Conservation (phyloP, 2,329 filamentous ascomycete genomes). For the Fonsecaea monophora region DNA sequence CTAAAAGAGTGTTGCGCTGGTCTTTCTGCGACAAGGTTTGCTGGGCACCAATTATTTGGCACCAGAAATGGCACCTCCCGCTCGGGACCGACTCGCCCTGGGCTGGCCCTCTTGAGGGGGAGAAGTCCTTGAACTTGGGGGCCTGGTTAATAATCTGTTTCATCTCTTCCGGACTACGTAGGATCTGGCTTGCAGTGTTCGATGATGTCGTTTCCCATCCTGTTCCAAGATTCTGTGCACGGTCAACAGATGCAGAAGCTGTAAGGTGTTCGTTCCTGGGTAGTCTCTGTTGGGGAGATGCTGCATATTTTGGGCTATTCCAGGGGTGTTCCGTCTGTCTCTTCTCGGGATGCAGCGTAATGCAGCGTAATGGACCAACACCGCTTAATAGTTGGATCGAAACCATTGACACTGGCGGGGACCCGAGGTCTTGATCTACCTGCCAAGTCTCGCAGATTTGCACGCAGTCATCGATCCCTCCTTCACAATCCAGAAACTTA, state of each 20-base stretch:
- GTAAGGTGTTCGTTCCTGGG: background rate
- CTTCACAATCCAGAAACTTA: too few species aligned
- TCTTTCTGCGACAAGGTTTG: background rate
- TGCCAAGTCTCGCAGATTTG: too few species aligned
- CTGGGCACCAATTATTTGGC: background rate
- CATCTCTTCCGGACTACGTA: background rate
- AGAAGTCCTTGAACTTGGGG: background rate
- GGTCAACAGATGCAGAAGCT: background rate
- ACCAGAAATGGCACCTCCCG: constrained; percentile 1
- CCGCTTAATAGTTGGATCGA: too few species aligned
- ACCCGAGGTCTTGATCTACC: too few species aligned
- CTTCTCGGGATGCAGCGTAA: background rate
- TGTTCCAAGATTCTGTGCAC: background rate
- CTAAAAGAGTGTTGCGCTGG: background rate
- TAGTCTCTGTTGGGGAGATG: background rate
- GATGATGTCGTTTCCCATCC: background rate
- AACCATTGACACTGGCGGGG: too few species aligned
- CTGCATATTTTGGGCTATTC: background rate
- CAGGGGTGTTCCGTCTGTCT: background rate
- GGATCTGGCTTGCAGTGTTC: background rate
- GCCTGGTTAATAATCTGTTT: constrained; percentile 1
- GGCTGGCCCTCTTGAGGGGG: background rate
- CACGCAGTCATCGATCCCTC: too few species aligned
- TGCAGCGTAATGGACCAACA: background rate
- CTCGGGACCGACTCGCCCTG: background rate